These are phyloP conservation scores for Ophiostoma quercus DNA, from an alignment of 2,329 filamentous ascomycete species.

Conservation along the genomic window DNA sequence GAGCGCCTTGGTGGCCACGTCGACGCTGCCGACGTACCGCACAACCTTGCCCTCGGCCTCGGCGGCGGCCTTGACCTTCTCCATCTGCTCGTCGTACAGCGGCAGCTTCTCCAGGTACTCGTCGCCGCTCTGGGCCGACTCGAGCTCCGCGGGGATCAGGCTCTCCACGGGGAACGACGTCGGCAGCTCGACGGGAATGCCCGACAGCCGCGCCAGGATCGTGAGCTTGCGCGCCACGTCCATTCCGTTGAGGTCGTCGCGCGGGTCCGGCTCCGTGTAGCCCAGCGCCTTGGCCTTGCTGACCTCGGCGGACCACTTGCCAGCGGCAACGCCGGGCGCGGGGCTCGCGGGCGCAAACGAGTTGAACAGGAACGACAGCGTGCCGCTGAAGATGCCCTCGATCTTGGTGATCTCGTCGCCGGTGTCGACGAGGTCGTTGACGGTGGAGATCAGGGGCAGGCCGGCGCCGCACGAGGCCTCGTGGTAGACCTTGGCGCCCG, in stretches of 20 bases:
- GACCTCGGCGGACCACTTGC: conserved; percentile 87
- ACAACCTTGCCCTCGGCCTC: conserved; percentile 86
- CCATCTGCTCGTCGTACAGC: conserved; percentile 84
- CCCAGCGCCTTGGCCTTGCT: conserved; percentile 86
- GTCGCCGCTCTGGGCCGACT: conserved; percentile 67
- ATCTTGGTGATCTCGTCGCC: conserved; percentile 88
- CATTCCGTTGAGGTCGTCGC: conserved; percentile 80
- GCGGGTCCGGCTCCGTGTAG: conserved; percentile 83
- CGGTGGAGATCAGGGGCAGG: conserved; percentile 84
- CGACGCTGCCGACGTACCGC: conserved; percentile 88
- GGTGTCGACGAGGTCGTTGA: conserved; percentile 91
- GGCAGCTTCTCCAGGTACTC: conserved; percentile 80
- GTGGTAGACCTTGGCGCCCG: conserved; percentile 82
- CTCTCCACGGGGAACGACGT: conserved; percentile 91
- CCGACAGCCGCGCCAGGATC: conserved; percentile 81
- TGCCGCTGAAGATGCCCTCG: conserved; percentile 95
- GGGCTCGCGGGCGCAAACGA: conserved; percentile 74
- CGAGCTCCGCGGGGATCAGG: conserved; percentile 82
- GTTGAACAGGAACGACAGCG: conserved; percentile 98
- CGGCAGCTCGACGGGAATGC: conserved; percentile 73
- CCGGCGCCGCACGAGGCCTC: conserved; percentile 93
- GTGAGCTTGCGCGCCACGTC: conserved; percentile 95
- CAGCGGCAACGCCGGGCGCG: conserved; percentile 70
- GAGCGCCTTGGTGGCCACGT: conserved; percentile 72
- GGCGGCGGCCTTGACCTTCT: conserved; percentile 76